Evolutionary conservation across 768 basidiomycete species (phyloP).

Genomic region (Suillus hirtellus): DNA sequence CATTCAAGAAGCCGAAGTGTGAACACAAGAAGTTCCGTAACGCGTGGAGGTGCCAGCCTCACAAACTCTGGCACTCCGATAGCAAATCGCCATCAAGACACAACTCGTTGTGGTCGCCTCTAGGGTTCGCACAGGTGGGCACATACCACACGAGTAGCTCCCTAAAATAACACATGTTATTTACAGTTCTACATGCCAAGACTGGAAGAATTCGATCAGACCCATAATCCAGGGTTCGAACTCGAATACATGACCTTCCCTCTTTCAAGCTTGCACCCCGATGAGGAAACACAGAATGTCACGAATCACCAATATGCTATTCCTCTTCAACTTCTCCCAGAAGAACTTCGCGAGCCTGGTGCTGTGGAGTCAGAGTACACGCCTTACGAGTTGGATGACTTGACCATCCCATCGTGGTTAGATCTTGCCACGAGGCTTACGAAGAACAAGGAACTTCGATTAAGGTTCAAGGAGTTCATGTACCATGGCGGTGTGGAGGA

Average conservation of each 20-base stretch:
- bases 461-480: slow-evolving; percentile 72
- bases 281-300: slow-evolving; percentile 17
- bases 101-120: slow-evolving; percentile 68
- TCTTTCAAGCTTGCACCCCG: slow-evolving; percentile 41
- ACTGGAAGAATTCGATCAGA: slow-evolving; percentile 48
- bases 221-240: slow-evolving; percentile 57
- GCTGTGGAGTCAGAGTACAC: slow-evolving; percentile 51
- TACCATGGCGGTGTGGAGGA: slow-evolving; percentile 48
- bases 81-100: slow-evolving; percentile 65
- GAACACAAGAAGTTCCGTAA: slow-evolving; percentile 50
- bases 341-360: slow-evolving; percentile 42
- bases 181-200: slow-evolving; percentile 66
- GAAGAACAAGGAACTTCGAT: slow-evolving; percentile 54
- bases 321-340: slow-evolving; percentile 57
- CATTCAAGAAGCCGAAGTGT: slow-evolving; percentile 45
- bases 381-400: slow-evolving; percentile 72
- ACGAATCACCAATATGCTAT: slow-evolving; percentile 45
- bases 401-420: slow-evolving; percentile 78
- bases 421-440: slow-evolving; percentile 62
- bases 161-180: slow-evolving; percentile 8
- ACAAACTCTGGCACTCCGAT: slow-evolving; percentile 63
- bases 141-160: slow-evolving; percentile 12
- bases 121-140: slow-evolving; percentile 83
- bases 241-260: slow-evolving; percentile 77
- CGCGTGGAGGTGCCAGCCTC: slow-evolving; percentile 64